Conservation (phyloP, 116 monocot species). For the Trichopus zeylanicus region DNA sequence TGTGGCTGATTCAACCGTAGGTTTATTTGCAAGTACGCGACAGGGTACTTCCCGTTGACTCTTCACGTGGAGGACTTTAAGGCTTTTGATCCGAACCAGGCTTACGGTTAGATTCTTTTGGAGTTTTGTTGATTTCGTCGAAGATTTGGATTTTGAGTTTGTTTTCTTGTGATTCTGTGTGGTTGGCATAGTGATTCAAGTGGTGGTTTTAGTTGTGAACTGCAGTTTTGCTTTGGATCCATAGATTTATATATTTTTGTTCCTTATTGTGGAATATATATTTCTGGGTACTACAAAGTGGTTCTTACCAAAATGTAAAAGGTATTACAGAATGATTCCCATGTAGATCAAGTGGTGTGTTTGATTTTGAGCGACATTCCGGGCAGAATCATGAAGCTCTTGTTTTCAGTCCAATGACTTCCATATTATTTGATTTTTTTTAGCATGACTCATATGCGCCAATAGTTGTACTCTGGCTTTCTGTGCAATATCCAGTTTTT, state of each 20-base stretch:
- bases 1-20: slow-evolving; percentile 16
- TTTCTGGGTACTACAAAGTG: neutral
- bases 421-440: neutral
- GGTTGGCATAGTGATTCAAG: neutral
- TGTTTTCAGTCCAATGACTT: no score
- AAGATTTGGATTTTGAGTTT: neutral
- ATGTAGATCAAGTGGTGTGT: no score
- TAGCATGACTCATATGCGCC: neutral
- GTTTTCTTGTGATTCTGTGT: neutral
- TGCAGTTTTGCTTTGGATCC: neutral
- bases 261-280: neutral
- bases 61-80: slow-evolving; percentile 74
- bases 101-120: slow-evolving; percentile 50
- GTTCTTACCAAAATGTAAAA: no score
- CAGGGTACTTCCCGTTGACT: slow-evolving; percentile 84
- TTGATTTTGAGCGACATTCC: neutral
- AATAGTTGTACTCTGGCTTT: neutral
- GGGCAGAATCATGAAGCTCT: neutral
- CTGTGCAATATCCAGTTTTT: neutral
- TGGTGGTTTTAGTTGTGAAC: no score
- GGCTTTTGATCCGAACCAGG: slow-evolving; percentile 68
- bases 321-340: no score
- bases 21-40: slow-evolving; percentile 70
- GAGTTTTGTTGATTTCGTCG: no score
- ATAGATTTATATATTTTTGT: neutral